Base-by-base conservation (phyloP, 2,329 filamentous ascomycete species). In the Drechslera avenae region DNA sequence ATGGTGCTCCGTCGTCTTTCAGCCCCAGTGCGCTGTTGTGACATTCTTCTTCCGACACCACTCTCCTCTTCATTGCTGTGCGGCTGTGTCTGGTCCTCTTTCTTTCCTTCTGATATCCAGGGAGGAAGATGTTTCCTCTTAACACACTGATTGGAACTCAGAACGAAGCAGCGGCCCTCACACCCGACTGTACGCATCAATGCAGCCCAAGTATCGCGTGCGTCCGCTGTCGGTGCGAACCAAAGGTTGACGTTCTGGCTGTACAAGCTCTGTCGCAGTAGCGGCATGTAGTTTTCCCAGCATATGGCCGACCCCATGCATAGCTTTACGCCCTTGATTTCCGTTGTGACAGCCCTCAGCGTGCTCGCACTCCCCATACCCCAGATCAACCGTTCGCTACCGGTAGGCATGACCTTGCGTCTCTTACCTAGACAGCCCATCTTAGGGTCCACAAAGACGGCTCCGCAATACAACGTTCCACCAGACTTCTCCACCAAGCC, bases 201-300 rank as follows among this genome's bases (percentile, higher is more conserved):
- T 0, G 85, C 77, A 18, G 90, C 75, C 93, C 93, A 97, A 0
- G 89, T 86, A 64, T 93, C 89, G 54, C 92, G 82, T 16, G 81
- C 84, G 75, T 97, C 93, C 1, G 92, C 92, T 0, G 92, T 97
- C 0, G 93, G 93, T 0, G 92, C 91, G 2, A 97, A 83, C 74
- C 93, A 97, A 10, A 97, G 76, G 71, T 96, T 96, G 65, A 97
- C 86, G 68, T 96, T 96, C 73, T 97, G 93, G 2, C 85, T 82
- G 73, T 97, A 97, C 31, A 97, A 79, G 13, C 85, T 82, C 69
- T 96, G 89, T 14, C 93, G 84, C 6, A 97, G 79, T 14, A 97
- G 78, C 0, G 92, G 92, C 91, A 96, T 97, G 76, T 93, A 96
- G 73, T 90, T 96, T 73, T 97, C 92, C 92, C 92, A 97, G 79